Base-by-base conservation (phyloP, 2,329 filamentous ascomycete genomes). In the Trichoderma harzianum region DNA sequence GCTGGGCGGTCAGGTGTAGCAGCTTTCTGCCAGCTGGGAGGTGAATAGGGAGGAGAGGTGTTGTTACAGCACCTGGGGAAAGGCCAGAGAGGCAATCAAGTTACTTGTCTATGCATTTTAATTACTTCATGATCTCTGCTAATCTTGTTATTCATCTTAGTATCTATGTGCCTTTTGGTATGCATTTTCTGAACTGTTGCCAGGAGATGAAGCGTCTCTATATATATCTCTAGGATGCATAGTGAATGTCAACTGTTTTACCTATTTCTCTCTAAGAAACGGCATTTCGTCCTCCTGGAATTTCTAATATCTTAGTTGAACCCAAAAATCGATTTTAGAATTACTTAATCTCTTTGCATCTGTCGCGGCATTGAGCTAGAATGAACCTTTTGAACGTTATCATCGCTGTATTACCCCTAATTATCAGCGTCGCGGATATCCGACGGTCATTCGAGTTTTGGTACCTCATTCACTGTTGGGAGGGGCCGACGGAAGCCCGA, bases 11-110 rank as follows among this genome's bases (percentile, higher is more conserved):
- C 24, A 30, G 34, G n/a, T 67, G 32, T 39, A 26, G 51, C 64
- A 21, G 53, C 64, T 67, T 53, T 34, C 51, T n/a, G 51, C 26
- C 64, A 58, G 64, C 51, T 67, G 51, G n/a, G 63, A 66, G 14
- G 24, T 67, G 34, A 58, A 34, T 43, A n/a, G 7, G n/a, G 26
- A 10, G 14, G 36, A 30, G 18, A 39, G 18, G 24, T 7, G 24
- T 7, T 18, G 34, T 43, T 11, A 24, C n/a, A n/a, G 24, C 24
- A 11, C 21, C 5, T 58, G 4, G 24, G 53, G 2, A n/a, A 1
- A n/a, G 11, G 26, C 8, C 8, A 43, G 21, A 18, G 24, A 2
- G 21, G 11, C 12, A 16, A 8, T 21, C 11, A 18, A 32, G 28
- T 34, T 7, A 60, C 28, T 60, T 60, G 32, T 47, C 11, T 21